Evolutionary conservation across 345 rosid genomes (phyloP).

Genomic region (Lagerstroemia speciosa): DNA sequence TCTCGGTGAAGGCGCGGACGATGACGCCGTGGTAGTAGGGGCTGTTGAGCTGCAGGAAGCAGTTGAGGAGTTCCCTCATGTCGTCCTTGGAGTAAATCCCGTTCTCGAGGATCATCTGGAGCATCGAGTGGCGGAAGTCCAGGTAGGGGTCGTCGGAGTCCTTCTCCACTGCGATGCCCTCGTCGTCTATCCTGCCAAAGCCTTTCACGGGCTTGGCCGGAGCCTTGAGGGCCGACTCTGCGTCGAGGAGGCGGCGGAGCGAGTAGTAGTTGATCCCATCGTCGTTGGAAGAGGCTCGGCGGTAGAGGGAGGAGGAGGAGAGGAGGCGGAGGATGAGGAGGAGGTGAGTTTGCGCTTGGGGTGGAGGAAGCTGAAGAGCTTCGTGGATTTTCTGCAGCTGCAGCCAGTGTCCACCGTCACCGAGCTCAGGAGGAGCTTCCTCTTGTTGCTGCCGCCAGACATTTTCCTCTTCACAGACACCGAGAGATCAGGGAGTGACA

Average conservation of each 20-base stretch:
- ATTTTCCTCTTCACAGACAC: slow-evolving; percentile 19
- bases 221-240: slow-evolving; percentile 15
- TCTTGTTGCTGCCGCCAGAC: slow-evolving; percentile 23
- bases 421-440: slow-evolving; percentile 38
- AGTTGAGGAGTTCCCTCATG: slow-evolving; percentile 64
- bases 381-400: slow-evolving; percentile 43
- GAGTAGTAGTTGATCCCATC: slow-evolving; percentile 9
- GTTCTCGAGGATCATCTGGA: slow-evolving; percentile 88
- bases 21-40: slow-evolving; percentile 74
- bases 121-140: slow-evolving; percentile 87
- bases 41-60: slow-evolving; percentile 76
- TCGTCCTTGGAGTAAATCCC: slow-evolving; percentile 80
- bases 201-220: slow-evolving; percentile 30
- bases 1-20: slow-evolving; percentile 82
- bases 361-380: slow-evolving; percentile 31
- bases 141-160: slow-evolving; percentile 91
- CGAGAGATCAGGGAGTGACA: not conserved
- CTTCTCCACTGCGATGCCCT: slow-evolving; percentile 79
- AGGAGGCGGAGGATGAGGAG: slow-evolving; percentile 10
- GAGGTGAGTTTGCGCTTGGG: slow-evolving; percentile 18
- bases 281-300: slow-evolving; percentile 14
- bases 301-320: slow-evolving; percentile 8
- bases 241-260: slow-evolving; percentile 17
- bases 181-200: slow-evolving; percentile 47
- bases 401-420: slow-evolving; percentile 67